Evolutionary conservation across 2,329 filamentous ascomycete genomes (phyloP).

Genomic region (Shiraia bambusicola): DNA sequence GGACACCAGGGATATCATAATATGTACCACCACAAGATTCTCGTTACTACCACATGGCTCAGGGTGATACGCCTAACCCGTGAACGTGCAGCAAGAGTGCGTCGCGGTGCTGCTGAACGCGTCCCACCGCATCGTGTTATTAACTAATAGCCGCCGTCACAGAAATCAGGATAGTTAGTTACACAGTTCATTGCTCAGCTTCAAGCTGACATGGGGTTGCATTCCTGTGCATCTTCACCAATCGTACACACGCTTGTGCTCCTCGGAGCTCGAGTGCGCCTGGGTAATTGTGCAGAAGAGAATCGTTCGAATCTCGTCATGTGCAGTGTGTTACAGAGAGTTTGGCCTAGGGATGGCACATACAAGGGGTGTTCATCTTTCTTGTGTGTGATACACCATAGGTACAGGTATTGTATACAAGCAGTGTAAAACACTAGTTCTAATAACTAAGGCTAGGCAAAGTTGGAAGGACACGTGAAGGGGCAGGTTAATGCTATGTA

Average conservation of each 20-base stretch:
- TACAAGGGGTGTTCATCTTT: too few relatives aligned
- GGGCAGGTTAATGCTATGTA: too few relatives aligned
- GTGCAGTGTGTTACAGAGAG: too few relatives aligned
- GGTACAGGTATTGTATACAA: too few relatives aligned
- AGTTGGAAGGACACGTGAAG: too few relatives aligned
- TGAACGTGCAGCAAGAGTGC: neutral
- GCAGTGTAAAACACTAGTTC: too few relatives aligned
- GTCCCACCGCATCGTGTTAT: too few relatives aligned
- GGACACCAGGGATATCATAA: too few relatives aligned
- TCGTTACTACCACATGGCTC: conserved; percentile 22
- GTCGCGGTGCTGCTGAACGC: conserved; percentile 1
- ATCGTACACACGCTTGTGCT: neutral
- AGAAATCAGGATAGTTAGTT: too few relatives aligned
- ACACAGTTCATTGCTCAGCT: neutral
- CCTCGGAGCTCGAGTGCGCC: neutral
- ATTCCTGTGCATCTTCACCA: neutral
- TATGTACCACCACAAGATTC: too few relatives aligned
- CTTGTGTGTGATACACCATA: too few relatives aligned
- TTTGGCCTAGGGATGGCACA: neutral
- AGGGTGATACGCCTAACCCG: conserved; percentile 14
- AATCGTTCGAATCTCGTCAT: neutral
- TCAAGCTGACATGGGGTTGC: neutral
- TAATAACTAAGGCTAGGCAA: too few relatives aligned
- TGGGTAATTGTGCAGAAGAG: neutral
- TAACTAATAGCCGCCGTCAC: neutral